phyloP scores from a whole-genome alignment of 2,329 filamentous ascomycete genomes.

The Botrytis fabae region DNA sequence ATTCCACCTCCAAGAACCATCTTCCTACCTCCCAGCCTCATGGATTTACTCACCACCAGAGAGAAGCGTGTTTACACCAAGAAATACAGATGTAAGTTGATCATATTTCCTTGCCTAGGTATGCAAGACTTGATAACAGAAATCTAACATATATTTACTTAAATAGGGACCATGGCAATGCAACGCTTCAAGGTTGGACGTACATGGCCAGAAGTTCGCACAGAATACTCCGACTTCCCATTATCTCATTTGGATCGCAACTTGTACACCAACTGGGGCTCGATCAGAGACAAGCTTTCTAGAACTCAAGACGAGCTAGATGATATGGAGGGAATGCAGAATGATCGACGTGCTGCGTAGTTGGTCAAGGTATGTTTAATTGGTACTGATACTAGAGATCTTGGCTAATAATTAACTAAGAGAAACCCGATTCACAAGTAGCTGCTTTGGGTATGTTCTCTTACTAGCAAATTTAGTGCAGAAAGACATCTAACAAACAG shows the following conservation, averaged over 20 bases:
- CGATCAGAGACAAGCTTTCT: neutral
- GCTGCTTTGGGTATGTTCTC: neutral
- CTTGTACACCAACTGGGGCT: accelerated
- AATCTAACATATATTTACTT: neutral
- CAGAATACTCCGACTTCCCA: neutral
- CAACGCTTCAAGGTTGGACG: neutral
- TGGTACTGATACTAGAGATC: neutral
- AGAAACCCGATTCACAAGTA: neutral
- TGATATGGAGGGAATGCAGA: neutral
- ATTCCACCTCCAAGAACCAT: neutral
- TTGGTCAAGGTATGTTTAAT: neutral
- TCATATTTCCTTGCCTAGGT: neutral
- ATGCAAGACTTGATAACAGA: neutral
- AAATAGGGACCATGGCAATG: neutral
- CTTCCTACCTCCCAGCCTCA: neutral
- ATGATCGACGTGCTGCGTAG: neutral
- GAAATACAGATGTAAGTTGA: neutral
- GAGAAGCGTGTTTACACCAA: neutral
- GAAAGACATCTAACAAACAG: neutral
- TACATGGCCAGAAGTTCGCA: neutral
- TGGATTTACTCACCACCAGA: too few relatives aligned
- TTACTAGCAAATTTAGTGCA: neutral
- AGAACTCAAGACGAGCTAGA: neutral
- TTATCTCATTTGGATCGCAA: neutral
- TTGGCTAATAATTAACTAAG: neutral